Evolutionary conservation across 73 alveolate genomes (phyloP).

Genomic region (Paramecium primaurelia): DNA sequence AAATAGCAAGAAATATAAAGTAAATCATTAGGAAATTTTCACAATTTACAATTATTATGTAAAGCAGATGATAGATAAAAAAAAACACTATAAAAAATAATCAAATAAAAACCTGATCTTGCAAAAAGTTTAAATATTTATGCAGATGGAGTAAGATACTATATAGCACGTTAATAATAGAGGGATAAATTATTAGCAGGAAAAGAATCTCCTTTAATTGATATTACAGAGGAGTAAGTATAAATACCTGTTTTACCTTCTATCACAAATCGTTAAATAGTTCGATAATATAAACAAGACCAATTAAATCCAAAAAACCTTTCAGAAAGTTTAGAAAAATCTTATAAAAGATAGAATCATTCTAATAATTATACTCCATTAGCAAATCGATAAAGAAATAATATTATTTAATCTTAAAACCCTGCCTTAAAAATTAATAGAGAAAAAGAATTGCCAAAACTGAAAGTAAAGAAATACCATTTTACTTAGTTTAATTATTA

Average conservation of each 20-base stretch:
- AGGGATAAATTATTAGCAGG: neutral
- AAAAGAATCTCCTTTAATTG: neutral
- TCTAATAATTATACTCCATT: neutral
- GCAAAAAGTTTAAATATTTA: conserved; percentile 6
- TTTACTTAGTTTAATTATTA: conserved; percentile 26
- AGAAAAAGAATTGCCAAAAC: neutral
- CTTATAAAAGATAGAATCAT: neutral
- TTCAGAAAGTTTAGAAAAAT: conserved; percentile 18
- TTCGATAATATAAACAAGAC: neutral
- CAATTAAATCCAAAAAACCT: neutral
- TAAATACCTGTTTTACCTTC: neutral
- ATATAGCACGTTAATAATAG: neutral
- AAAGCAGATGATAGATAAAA: neutral
- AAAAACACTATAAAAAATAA: neutral
- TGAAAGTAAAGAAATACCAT: neutral
- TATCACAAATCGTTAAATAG: neutral
- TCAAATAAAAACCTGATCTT: conserved; percentile 13
- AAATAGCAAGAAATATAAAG: neutral
- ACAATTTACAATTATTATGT: neutral
- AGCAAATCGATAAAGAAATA: neutral
- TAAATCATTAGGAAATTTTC: conserved; percentile 25
- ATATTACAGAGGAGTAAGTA: neutral
- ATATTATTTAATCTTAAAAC: neutral
- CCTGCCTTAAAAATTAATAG: neutral
- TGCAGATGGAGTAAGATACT: conserved; percentile 32